phyloP scores from a whole-genome alignment of 306 rosid species.

The Citrullus colocynthis region DNA sequence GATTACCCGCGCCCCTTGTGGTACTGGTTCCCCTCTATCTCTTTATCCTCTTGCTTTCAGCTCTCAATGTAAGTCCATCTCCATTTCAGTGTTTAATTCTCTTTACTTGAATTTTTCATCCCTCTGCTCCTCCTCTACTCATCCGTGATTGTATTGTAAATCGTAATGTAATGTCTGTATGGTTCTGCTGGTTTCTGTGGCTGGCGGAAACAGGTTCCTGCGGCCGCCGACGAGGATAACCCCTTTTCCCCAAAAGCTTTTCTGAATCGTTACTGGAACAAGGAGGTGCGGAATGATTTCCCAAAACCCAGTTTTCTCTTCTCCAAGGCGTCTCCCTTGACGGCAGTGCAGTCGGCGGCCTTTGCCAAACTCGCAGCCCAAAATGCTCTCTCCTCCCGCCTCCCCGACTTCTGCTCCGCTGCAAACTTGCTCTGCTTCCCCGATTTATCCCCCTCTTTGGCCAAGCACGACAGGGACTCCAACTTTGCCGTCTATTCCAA shows the following conservation, averaged over 20 bases:
- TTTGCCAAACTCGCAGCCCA: constrained; percentile 52
- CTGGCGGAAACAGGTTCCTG: constrained; percentile 55
- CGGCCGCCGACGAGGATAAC: constrained; percentile 23
- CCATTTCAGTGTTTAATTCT: not conserved
- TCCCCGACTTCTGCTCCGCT: constrained; percentile 67
- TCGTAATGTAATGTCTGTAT: not conserved
- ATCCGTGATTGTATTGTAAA: not conserved
- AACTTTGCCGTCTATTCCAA: constrained; percentile 34
- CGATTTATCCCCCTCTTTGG: constrained; percentile 39
- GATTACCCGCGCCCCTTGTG: constrained; percentile 9
- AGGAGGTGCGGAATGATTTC: constrained; percentile 58
- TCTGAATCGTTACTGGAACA: constrained; percentile 73
- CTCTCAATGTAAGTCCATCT: constrained; percentile 51
- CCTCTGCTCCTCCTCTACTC: not conserved
- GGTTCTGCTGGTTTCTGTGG: not conserved
- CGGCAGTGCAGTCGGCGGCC: constrained; percentile 41
- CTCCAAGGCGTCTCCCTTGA: constrained; percentile 67
- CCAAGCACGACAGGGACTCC: constrained; percentile 48
- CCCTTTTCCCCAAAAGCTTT: constrained; percentile 74
- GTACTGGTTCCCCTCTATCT: constrained; percentile 23
- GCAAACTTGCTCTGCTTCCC: constrained; percentile 75
- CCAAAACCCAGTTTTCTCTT: constrained; percentile 47
- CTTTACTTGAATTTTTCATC: not conserved
- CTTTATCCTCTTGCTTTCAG: constrained; percentile 41
- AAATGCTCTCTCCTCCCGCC: constrained; percentile 35